Percentiles rank a stretch among this genome's conserved stretches.
These are phyloP conservation scores for Collybia sp. DNA, from an alignment of 768 basidiomycete species.

Conservation along the genomic window DNA sequence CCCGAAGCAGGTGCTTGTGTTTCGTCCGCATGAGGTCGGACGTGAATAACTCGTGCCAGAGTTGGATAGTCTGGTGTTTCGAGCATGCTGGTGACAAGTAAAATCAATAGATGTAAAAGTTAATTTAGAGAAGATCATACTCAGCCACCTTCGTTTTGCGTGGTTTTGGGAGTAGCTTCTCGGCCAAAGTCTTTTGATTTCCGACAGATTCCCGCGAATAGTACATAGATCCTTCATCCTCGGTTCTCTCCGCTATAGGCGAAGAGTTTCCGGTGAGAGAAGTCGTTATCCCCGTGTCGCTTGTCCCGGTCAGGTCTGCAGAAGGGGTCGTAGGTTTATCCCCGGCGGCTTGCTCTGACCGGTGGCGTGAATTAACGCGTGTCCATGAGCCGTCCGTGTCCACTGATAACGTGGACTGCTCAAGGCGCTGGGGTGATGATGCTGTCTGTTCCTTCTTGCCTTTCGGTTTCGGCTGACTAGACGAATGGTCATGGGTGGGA, in stretches of 20 bases:
- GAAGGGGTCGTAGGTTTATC: conserved; percentile 13
- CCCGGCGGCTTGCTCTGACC: conserved; percentile 9
- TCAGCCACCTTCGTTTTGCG: conserved; percentile 66
- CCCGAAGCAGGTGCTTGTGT: conserved; percentile 55
- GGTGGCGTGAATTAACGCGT: conserved; percentile 52
- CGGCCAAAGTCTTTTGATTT: conserved; percentile 45
- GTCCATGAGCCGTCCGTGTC: conserved; percentile 70
- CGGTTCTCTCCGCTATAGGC: conserved; percentile 29
- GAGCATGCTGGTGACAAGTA: conserved; percentile 46
- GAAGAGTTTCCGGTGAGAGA: conserved; percentile 34
- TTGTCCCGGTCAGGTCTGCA: conserved; percentile 35
- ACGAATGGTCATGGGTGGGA: conserved; percentile 13
- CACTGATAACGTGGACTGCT: conserved; percentile 24
- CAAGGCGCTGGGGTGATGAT: conserved; percentile 12
- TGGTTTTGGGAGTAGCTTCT: conserved; percentile 60
- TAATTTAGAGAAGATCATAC: conserved; percentile 34
- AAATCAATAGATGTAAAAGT: conserved; percentile 2
- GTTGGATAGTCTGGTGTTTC: conserved; percentile 50
- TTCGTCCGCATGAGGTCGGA: conserved; percentile 53
- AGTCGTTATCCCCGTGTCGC: conserved; percentile 49
- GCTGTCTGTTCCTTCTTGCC: conserved; percentile 5
- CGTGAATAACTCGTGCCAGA: conserved; percentile 65
- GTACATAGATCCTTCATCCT: conserved; percentile 18
- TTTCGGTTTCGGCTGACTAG: conserved; percentile 4
- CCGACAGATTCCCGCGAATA: conserved; percentile 20